These are phyloP conservation scores for Apiospora pterosperma DNA, from an alignment of 2,329 filamentous ascomycete species.

Conservation along the genomic window DNA sequence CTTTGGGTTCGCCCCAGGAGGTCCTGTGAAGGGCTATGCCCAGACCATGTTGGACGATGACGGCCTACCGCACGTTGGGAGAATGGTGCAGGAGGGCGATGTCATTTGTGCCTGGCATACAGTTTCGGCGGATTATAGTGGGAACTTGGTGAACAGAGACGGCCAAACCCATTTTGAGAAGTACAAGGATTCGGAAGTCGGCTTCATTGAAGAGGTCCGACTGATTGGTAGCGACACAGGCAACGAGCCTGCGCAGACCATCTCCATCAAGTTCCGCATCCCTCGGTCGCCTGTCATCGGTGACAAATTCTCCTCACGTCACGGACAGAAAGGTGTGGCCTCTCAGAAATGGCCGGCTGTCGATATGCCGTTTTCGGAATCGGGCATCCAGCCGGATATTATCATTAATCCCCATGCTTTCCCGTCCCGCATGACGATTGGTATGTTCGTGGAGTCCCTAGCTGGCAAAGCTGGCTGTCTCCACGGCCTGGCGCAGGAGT, in stretches of 20 bases:
- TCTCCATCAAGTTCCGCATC: conserved; percentile 90
- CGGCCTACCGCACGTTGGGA: conserved; percentile 78
- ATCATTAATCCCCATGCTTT: conserved; percentile 99
- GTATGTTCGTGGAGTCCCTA: conserved; percentile 97
- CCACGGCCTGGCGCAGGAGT: conserved; percentile 94
- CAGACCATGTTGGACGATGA: conserved; percentile 78
- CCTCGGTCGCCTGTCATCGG: conserved; percentile 90
- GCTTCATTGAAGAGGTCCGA: conserved; percentile 89
- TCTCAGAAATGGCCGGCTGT: conserved; percentile 93
- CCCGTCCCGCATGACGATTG: conserved; percentile 98
- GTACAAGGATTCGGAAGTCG: conserved; percentile 89
- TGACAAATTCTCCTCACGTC: conserved; percentile 98
- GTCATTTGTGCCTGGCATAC: conserved; percentile 87
- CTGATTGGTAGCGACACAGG: conserved; percentile 83
- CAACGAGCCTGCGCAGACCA: conserved; percentile 77
- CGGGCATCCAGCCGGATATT: conserved; percentile 92
- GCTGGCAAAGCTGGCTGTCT: conserved; percentile 93
- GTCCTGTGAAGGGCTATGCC: conserved; percentile 66
- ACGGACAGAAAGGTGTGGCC: conserved; percentile 96
- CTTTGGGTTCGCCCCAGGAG: conserved; percentile 85
- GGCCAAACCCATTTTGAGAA: conserved; percentile 83
- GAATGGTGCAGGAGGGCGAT: conserved; percentile 74
- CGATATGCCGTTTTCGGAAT: conserved; percentile 96
- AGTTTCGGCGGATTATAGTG: conserved; percentile 75
- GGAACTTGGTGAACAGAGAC: conserved; percentile 80